These are phyloP conservation scores for Raffaelea albimanens DNA, from an alignment of 2,329 filamentous ascomycete genomes.

Conservation along the genomic window DNA sequence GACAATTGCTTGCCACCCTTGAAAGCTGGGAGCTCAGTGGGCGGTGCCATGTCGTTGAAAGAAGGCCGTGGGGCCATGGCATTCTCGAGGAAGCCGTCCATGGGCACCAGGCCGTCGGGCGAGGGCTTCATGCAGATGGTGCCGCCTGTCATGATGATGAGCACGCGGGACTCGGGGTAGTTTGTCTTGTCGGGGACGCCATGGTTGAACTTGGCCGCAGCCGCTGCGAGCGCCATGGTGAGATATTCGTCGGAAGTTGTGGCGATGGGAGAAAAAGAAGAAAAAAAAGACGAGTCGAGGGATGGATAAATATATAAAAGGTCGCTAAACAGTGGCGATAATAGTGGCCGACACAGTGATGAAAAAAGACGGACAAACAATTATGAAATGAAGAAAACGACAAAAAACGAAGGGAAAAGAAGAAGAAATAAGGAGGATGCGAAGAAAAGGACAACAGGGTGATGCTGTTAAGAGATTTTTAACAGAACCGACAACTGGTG, in stretches of 20 bases:
- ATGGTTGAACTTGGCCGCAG: neutral
- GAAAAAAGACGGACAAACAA: neutral
- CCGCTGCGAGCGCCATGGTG: neutral
- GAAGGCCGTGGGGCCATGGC: slow-evolving; percentile 74
- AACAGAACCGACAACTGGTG: neutral
- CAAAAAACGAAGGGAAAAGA: neutral
- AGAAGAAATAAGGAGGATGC: neutral
- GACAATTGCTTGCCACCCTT: slow-evolving; percentile 37
- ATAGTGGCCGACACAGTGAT: neutral
- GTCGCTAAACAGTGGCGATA: neutral
- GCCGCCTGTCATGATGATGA: slow-evolving; percentile 85
- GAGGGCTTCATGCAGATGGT: slow-evolving; percentile 89
- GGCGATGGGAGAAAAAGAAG: neutral
- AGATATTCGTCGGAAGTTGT: neutral
- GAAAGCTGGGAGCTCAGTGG: slow-evolving; percentile 37
- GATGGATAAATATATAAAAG: neutral
- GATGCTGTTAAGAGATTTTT: neutral
- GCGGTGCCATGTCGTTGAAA: slow-evolving; percentile 68
- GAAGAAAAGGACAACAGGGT: neutral
- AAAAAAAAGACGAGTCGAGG: neutral
- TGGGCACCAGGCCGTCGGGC: slow-evolving; percentile 69
- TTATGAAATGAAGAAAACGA: neutral
- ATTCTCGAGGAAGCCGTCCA: slow-evolving; percentile 68
- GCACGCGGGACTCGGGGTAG: slow-evolving; percentile 66
- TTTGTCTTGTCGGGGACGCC: slow-evolving; percentile 14